Evolutionary conservation across 306 rosid genomes (phyloP), one percentile per base, ranked within the genome.

Genomic region (Corylus heterophylla): DNA sequence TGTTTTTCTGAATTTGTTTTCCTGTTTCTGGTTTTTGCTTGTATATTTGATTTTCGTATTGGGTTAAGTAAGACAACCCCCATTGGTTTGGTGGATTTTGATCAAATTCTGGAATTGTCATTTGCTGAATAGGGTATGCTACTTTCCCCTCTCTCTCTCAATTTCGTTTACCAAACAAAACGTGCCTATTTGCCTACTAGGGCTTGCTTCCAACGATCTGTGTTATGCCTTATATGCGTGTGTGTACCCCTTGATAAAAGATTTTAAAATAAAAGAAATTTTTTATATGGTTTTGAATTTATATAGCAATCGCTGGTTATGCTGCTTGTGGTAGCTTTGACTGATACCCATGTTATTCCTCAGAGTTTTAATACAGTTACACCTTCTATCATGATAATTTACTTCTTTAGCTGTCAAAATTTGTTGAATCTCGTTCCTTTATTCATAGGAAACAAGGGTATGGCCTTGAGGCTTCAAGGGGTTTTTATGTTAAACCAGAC

Each of bases 371-470:
- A 14, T 27, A 56, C 62, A 9, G 2, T 17, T 8, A 11, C 22
- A 17, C 9, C 1, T 27, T 25, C 16, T 17, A 4, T 13, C 31
- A 12, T 77, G 12, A 62, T 42, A 54, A 39, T 5, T n/a, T 37
- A 39, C n/a, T n/a, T 39, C 58, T 67, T 12, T 16, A 29, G 56
- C 42, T 29, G 59, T 54, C n/a, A 45, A n/a, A 27, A 20, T 52
- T 42, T 7, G 31, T 44, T 7, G 37, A 27, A 58, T 16, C 58
- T 58, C 4, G 61, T 69, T 56, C 29, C 48, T 55, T 20, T 6
- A 37, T 62, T 79, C 12, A 1, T 39, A 73, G 82, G 78, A 79
- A 63, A 31, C 82, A 73, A 72, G 49, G 25, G 11, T 39, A 7
- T 63, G 51, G 50, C 29, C 47, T 48, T 0, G 47, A 62, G 74